Percentiles rank a stretch among this genome's conserved stretches.
These are phyloP conservation scores for Spinacia oleracea DNA, from an alignment of 179 eudicot species.

Conservation along the genomic window DNA sequence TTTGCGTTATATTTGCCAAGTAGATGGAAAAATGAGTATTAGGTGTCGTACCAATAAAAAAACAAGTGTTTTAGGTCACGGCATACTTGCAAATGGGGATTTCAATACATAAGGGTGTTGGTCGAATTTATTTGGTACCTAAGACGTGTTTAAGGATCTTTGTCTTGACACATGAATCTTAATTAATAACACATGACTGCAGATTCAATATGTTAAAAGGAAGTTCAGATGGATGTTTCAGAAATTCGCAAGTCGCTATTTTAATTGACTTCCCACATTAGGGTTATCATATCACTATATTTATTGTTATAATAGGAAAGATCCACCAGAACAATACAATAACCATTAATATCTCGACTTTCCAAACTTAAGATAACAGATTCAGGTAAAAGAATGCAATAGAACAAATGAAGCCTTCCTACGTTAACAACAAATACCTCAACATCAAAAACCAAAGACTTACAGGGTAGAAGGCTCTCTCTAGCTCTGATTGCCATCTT, in stretches of 20 bases:
- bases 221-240: background rate
- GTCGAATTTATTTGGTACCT: background rate
- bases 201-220: background rate
- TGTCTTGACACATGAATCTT: background rate
- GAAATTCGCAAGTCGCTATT: background rate
- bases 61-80: no score
- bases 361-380: background rate
- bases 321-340: background rate
- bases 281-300: background rate
- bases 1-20: background rate
- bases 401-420: background rate
- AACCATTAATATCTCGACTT: background rate
- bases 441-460: constrained; percentile 22
- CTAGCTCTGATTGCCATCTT: constrained; percentile 89
- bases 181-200: background rate
- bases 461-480: constrained; percentile 71
- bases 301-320: background rate
- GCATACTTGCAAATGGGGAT: background rate
- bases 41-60: background rate
- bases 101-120: background rate
- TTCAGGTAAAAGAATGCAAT: background rate
- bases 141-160: background rate
- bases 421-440: background rate
- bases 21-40: background rate
- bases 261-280: background rate